phyloP scores from a whole-genome alignment of 192 early-diverging fungal genomes.

The Coemansia sp. region DNA sequence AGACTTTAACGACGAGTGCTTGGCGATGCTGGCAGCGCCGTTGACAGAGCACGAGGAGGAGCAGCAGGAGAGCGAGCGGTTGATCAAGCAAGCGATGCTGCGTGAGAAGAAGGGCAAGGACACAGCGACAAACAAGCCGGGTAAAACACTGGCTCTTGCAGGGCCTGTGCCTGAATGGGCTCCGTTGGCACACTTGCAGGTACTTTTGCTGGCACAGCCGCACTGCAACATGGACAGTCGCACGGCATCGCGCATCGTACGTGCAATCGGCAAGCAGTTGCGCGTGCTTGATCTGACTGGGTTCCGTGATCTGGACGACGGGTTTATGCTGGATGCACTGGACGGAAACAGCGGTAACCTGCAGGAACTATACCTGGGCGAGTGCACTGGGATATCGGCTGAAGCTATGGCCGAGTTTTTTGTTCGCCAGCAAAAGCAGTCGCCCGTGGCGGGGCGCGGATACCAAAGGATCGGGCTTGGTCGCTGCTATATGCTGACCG shows the following conservation, averaged over 20 bases:
- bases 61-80: slow-evolving; percentile 31
- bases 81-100: slow-evolving; percentile 1
- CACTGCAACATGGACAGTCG: slow-evolving; percentile 23
- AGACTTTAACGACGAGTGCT: slow-evolving; percentile 51
- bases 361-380: slow-evolving; percentile 29
- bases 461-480: slow-evolving; percentile 51
- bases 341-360: slow-evolving; percentile 8
- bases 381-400: slow-evolving; percentile 24
- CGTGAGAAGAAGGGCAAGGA: slow-evolving; percentile 8
- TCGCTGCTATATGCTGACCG: slow-evolving; percentile 64
- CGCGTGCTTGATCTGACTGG: slow-evolving; percentile 27
- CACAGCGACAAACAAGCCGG: background rate
- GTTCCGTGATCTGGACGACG: slow-evolving; percentile 37
- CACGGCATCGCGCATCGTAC: slow-evolving; percentile 25
- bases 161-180: slow-evolving; percentile 21
- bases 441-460: background rate
- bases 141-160: background rate
- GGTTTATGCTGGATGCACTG: slow-evolving; percentile 18
- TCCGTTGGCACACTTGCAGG: slow-evolving; percentile 12
- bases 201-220: slow-evolving; percentile 21
- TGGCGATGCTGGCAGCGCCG: slow-evolving; percentile 37
- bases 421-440: slow-evolving; percentile 5
- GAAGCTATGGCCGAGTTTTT: slow-evolving; percentile 32
- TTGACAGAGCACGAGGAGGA: slow-evolving; percentile 33
- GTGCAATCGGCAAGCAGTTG: slow-evolving; percentile 27